phyloP scores from a whole-genome alignment of 1,284 basidiomycete species.

The Austroboletus olivaceoglutinosus region DNA sequence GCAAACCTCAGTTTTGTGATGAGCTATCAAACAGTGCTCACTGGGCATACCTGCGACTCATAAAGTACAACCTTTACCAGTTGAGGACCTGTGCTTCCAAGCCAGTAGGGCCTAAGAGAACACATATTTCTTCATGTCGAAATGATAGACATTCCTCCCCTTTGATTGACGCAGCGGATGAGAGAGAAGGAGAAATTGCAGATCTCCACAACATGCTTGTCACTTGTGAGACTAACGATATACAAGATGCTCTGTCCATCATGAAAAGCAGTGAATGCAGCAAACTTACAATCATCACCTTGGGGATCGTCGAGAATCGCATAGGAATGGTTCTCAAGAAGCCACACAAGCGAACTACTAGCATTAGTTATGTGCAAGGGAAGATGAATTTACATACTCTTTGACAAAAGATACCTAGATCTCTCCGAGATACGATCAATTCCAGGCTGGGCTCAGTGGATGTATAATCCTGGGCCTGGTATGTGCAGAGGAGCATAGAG shows the following conservation, averaged over 20 bases:
- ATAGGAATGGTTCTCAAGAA: slow-evolving; percentile 49
- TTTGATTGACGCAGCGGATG: slow-evolving; percentile 40
- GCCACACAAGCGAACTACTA: slow-evolving; percentile 53
- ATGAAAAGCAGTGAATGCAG: slow-evolving; percentile 47
- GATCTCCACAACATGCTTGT: slow-evolving; percentile 31
- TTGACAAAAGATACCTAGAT: no score
- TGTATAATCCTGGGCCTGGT: no score
- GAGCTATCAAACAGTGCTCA: slow-evolving; percentile 9
- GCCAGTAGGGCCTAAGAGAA: slow-evolving; percentile 27
- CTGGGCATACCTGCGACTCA: slow-evolving; percentile 37
- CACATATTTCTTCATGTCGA: slow-evolving; percentile 22
- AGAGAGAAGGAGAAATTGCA: slow-evolving; percentile 46
- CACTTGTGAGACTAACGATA: slow-evolving; percentile 41
- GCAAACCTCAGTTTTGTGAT: not conserved
- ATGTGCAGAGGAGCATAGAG: no score
- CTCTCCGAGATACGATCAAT: no score
- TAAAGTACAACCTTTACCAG: slow-evolving; percentile 32
- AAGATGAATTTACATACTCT: no score
- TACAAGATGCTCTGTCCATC: slow-evolving; percentile 53
- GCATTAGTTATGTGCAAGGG: no score
- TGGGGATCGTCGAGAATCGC: slow-evolving; percentile 40
- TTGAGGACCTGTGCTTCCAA: slow-evolving; percentile 23
- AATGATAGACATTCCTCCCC: slow-evolving; percentile 32
- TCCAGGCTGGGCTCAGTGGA: no score
- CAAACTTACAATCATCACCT: slow-evolving; percentile 32